Base-by-base conservation (phyloP, 176 grass and related monocot species). In the Musa troglodytarum region DNA sequence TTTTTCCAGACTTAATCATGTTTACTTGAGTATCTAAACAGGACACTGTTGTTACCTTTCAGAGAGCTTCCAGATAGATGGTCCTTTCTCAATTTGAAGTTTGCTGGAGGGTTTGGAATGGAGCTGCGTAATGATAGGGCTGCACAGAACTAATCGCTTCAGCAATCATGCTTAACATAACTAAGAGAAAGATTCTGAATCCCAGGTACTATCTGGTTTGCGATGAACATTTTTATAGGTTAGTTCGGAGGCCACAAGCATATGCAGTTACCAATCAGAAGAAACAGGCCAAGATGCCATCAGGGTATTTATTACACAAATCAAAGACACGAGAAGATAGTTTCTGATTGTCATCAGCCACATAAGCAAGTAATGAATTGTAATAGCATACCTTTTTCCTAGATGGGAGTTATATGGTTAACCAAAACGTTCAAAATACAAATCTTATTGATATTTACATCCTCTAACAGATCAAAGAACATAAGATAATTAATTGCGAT, bases 21-120 rank as follows among this genome's bases (percentile, higher is more conserved):
- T 3, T 12, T 62, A 20, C 56, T 49, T 24, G 7, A n/a, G 56
- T 13, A 19, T 11, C 14, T 52, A 79, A 59, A 22, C 21, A 79
- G 19, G 43, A 16, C 11, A 11, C 10, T 52, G 28, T 11, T 28
- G 15, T 65, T 87, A 99, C 96, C 91, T 89, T 92, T 92, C 54
- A 99, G 76, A 79, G 93, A 81, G 62, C 93, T 96, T 79, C 93
- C 93, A 74, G 81, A 82, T 22, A 96, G 81, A 78, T 90, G 93
- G 82, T 96, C 93, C 78, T 96, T 89, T 54, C 78, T 85, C 64
- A 92, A 73, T 68, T 88, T 96, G 74, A 96, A 96, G 86, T 89
- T 90, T 78, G 85, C 83, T 77, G 93, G 87, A 54, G 87, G 81
- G 57, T 75, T 90, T 65, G 92, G 87, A 82, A 96, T 92, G 72